Base-by-base conservation (phyloP, 768 basidiomycete species). In the Pleurotus platypus region DNA sequence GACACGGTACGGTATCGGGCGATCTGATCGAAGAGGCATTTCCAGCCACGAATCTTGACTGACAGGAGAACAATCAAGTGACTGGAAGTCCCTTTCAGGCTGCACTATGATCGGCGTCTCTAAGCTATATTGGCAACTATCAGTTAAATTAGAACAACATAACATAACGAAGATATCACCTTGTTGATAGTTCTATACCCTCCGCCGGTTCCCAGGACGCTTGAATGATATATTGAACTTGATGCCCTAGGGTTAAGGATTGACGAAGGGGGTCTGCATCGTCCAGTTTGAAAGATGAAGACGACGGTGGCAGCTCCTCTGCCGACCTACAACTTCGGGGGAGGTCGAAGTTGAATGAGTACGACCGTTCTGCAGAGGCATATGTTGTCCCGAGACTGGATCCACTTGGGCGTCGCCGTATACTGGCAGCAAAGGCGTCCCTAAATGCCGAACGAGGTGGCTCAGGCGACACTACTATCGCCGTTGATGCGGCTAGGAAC, bases 101-200 rank as follows among this genome's bases (percentile, higher is more conserved):
- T 85, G 80, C 26, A 85, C 72, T 18, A 87, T 63, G 45, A 90
- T 75, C 4, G 89, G 89, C 3, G 83, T 79, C 60, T 88, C 85
- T 26, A 90, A 64, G 51, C 88, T 89, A 62, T 15, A 58, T 60
- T 13, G 61, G 50, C 45, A 27, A 22, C 30, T 48, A 45, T 57
- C 47, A 62, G 43, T 15, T 54, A 13, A 9, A 62, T 49, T 30
- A 22, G 56, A 58, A 6, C 16, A 30, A 75, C 83, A 55, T 71
- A 35, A 35, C 30, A 35, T 35, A 35, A 35, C 30, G 30, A 35
- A 35, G 30, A 35, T 35, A 35, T 35, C 30, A 88, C 87, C 75
- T 69, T 15, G 77, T 75, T 26, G 71, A 70, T 38, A 72, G 70
- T 51, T 77, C 78, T 39, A 69, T 69, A 35, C 74, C 72, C 53